Percentiles rank a stretch among this genome's conserved stretches.
phyloP scores from a whole-genome alignment of 805 yeast species.

The Zygosaccharomyces rouxii region DNA sequence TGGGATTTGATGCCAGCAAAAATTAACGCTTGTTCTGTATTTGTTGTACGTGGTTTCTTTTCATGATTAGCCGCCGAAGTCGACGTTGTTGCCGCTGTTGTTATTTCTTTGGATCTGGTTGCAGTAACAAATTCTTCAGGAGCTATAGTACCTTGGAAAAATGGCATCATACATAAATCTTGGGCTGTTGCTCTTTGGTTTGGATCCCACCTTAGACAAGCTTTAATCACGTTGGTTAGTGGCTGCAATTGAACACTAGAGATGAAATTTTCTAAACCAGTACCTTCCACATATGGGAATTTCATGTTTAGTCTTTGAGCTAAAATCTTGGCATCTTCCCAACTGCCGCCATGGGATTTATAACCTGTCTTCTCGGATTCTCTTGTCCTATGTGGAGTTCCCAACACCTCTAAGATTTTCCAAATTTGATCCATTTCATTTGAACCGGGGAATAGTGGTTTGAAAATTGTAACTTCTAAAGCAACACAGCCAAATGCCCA shows the following conservation, averaged over 20 bases:
- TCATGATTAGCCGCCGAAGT: neutral
- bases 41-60: slow-evolving; percentile 8
- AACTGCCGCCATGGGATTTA: slow-evolving; percentile 61
- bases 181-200: slow-evolving; percentile 51
- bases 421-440: slow-evolving; percentile 75
- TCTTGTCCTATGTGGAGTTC: slow-evolving; percentile 54
- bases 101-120: neutral
- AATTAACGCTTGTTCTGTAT: slow-evolving; percentile 25
- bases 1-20: slow-evolving; percentile 23
- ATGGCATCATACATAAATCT: slow-evolving; percentile 46
- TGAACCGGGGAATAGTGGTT: slow-evolving; percentile 81
- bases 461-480: slow-evolving; percentile 63
- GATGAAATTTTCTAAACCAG: slow-evolving; percentile 43
- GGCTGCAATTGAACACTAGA: slow-evolving; percentile 41
- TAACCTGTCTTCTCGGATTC: slow-evolving; percentile 22
- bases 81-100: neutral
- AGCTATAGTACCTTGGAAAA: slow-evolving; percentile 46
- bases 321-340: slow-evolving; percentile 59
- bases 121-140: slow-evolving; percentile 1
- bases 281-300: slow-evolving; percentile 54
- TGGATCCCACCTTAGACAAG: slow-evolving; percentile 74
- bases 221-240: slow-evolving; percentile 39
- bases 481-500: slow-evolving; percentile 88
- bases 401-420: slow-evolving; percentile 62
- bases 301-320: slow-evolving; percentile 51